phyloP scores from a whole-genome alignment of 1,284 basidiomycete genomes.

The Fistulina hepatica region DNA sequence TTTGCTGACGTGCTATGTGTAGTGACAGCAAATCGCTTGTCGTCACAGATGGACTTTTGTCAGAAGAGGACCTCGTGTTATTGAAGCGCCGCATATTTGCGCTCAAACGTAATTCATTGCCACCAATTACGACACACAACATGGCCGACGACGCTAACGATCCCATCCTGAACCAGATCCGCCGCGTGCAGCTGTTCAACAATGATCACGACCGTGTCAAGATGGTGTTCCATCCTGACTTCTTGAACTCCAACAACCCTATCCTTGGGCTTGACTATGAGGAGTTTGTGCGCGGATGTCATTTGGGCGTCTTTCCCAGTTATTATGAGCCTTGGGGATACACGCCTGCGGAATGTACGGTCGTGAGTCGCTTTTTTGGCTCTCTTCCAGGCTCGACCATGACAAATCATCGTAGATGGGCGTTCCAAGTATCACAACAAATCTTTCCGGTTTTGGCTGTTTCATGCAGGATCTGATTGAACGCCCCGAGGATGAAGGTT shows the following conservation, averaged over 20 bases:
- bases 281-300: constrained; percentile 96
- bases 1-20: neutral
- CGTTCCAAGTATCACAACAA: constrained; percentile 93
- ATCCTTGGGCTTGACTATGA: constrained; percentile 97
- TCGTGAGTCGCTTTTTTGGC: constrained; percentile 35
- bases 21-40: constrained; percentile 28
- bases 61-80: constrained; percentile 88
- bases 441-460: constrained; percentile 94
- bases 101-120: constrained; percentile 86
- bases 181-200: constrained; percentile 91
- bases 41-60: constrained; percentile 68
- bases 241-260: constrained; percentile 95
- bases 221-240: constrained; percentile 97
- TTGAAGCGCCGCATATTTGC: constrained; percentile 96
- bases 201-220: constrained; percentile 52
- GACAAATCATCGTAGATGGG: constrained; percentile 61
- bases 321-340: constrained; percentile 95
- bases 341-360: constrained; percentile 78
- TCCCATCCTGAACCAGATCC: constrained; percentile 91
- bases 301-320: constrained; percentile 95
- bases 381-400: constrained; percentile 6
- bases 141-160: constrained; percentile 91
- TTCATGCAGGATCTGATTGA: constrained; percentile 99
- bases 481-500: constrained; percentile 74
- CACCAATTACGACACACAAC: constrained; percentile 94